phyloP scores from a whole-genome alignment of 2,329 filamentous ascomycete species.

The Macroventuria anomochaeta region DNA sequence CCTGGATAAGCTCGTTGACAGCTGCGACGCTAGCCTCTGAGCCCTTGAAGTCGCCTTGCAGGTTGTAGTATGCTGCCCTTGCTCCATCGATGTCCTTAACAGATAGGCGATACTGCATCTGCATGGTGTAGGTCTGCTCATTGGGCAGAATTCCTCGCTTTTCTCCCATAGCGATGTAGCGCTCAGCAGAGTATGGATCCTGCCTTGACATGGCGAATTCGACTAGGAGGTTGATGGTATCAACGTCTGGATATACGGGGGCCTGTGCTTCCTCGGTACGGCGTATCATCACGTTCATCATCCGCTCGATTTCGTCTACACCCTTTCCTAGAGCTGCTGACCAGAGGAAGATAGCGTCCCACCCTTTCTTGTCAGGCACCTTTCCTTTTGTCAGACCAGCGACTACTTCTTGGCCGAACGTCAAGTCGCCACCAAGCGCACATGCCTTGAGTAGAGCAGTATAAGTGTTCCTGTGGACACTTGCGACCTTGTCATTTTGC shows the following conservation, averaged over 20 bases:
- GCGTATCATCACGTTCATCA: conserved; percentile 71
- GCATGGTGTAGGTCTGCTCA: conserved; percentile 72
- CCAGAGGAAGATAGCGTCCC: conserved; percentile 79
- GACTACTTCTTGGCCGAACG: conserved; percentile 52
- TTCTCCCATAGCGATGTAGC: conserved; percentile 71
- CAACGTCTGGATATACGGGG: conserved; percentile 64
- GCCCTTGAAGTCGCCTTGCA: conserved; percentile 64
- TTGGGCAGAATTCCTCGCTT: conserved; percentile 72
- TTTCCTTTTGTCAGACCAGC: conserved; percentile 44
- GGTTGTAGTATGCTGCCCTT: conserved; percentile 66
- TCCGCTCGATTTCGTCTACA: conserved; percentile 73
- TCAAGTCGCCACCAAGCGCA: conserved; percentile 36
- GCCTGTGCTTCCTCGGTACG: conserved; percentile 55
- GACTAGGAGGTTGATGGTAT: conserved; percentile 79
- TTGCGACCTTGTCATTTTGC: conserved; percentile 2
- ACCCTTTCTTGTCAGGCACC: conserved; percentile 59
- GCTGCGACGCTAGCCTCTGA: conserved; percentile 66
- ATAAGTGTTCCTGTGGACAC: conserved; percentile 51
- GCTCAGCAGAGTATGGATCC: conserved; percentile 74
- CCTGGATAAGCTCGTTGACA: conserved; percentile 74
- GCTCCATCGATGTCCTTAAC: conserved; percentile 76
- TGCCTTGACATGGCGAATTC: conserved; percentile 72
- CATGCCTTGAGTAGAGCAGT: conserved; percentile 66
- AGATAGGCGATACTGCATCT: conserved; percentile 77
- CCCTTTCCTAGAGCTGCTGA: conserved; percentile 74